Evolutionary conservation across 1,139 yeast genomes (phyloP).

Genomic region (Wickerhamomyces sp.): DNA sequence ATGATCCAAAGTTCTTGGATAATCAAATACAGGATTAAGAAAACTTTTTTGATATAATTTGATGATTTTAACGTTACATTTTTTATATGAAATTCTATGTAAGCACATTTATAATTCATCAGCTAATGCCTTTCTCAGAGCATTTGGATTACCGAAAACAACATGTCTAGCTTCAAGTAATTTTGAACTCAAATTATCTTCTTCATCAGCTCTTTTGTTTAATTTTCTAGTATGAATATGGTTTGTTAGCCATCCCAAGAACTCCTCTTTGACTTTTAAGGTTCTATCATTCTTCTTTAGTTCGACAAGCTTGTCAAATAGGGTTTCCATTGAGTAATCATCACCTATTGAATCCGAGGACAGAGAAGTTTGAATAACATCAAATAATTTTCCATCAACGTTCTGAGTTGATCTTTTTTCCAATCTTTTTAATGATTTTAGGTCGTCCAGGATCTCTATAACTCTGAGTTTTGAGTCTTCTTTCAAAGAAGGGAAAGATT

Average conservation of each 20-base stretch:
- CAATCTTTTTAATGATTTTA: conserved; percentile 1
- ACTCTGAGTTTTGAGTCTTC: conserved; percentile 22
- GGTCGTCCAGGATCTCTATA: conserved; percentile 24
- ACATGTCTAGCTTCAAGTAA: conserved; percentile 59
- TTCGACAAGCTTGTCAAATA: conserved; percentile 40
- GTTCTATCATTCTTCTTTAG: conserved; percentile 24
- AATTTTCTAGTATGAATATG: conserved; percentile 40
- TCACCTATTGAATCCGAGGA: conserved; percentile 26
- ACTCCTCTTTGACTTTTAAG: conserved; percentile 27
- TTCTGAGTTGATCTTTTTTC: conserved; percentile 14
- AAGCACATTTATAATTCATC: conserved; percentile 41
- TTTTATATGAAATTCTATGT: too few relatives aligned
- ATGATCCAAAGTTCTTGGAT: conserved; percentile 80
- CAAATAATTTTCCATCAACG: conserved; percentile 9
- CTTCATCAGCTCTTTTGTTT: conserved; percentile 21
- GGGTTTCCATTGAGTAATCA: conserved; percentile 37
- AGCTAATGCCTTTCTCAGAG: conserved; percentile 48
- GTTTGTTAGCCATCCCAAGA: conserved; percentile 60
- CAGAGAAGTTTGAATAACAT: conserved; percentile 16
- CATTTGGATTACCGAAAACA: conserved; percentile 79
- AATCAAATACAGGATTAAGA: conserved; percentile 17
- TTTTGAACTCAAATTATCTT: conserved; percentile 35
- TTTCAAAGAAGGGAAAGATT: conserved; percentile 19
- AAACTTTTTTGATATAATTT: not conserved
- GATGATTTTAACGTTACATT: not conserved